phyloP scores from a whole-genome alignment of 768 basidiomycete genomes.

The Rickenella mellea region DNA sequence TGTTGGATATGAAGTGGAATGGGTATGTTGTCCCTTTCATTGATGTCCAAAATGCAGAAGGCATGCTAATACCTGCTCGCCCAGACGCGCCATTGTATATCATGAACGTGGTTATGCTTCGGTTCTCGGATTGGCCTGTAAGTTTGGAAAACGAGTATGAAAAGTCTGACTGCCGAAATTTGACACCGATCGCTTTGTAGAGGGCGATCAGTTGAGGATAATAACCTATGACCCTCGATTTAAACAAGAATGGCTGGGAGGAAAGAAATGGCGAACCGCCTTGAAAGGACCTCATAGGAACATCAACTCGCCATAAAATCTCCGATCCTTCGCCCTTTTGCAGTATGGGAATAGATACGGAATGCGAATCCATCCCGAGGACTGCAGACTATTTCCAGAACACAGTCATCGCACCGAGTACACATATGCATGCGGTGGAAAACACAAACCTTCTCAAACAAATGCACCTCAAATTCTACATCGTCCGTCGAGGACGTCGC shows the following conservation, averaged over 20 bases:
- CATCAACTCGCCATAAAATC: slow-evolving; percentile 65
- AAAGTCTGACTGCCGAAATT: slow-evolving; percentile 48
- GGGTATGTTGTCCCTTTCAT: slow-evolving; percentile 20
- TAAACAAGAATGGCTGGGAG: not conserved
- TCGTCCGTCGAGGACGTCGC: too few species aligned
- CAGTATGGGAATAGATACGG: slow-evolving; percentile 34
- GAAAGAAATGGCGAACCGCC: slow-evolving; percentile 38
- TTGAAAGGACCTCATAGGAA: slow-evolving; percentile 79
- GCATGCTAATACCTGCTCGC: slow-evolving; percentile 41
- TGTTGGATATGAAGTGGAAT: too few species aligned
- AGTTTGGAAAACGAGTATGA: slow-evolving; percentile 64
- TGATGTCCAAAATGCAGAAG: slow-evolving; percentile 20
- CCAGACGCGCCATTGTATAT: slow-evolving; percentile 63
- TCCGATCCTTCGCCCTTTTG: slow-evolving; percentile 24
- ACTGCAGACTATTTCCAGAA: slow-evolving; percentile 29
- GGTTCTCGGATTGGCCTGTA: slow-evolving; percentile 14
- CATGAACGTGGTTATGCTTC: slow-evolving; percentile 35
- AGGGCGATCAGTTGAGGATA: slow-evolving; percentile 62
- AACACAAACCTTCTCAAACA: slow-evolving; percentile 64
- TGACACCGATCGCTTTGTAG: slow-evolving; percentile 52
- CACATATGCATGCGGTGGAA: not conserved
- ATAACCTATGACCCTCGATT: slow-evolving; percentile 38
- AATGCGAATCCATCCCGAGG: slow-evolving; percentile 64
- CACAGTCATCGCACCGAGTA: not conserved
- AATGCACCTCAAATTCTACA: slow-evolving; percentile 53